These are phyloP conservation scores for Erigeron philadelphicus DNA, from an alignment of 140 eudicot genomes.

Conservation along the genomic window DNA sequence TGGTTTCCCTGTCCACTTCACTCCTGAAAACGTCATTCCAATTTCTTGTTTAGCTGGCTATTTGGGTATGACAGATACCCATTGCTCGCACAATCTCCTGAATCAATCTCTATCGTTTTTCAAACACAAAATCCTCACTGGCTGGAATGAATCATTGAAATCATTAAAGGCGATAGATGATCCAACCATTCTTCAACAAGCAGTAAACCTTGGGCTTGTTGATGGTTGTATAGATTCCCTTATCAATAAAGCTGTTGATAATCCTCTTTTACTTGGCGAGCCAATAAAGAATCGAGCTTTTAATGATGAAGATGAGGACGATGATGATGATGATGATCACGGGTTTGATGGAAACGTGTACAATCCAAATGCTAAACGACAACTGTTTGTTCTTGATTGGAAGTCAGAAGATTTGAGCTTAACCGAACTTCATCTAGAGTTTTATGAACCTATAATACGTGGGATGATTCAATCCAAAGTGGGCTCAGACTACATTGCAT, in stretches of 20 bases:
- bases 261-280: slow-evolving; percentile 58
- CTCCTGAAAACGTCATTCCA: slow-evolving; percentile 44
- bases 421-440: slow-evolving; percentile 36
- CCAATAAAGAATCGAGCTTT: slow-evolving; percentile 32
- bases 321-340: slow-evolving; percentile 29
- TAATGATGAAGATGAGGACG: slow-evolving; percentile 14
- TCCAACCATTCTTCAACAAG: slow-evolving; percentile 36
- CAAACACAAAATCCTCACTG: slow-evolving; percentile 36
- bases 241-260: slow-evolving; percentile 32
- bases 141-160: slow-evolving; percentile 25
- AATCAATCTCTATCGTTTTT: slow-evolving; percentile 36
- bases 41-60: slow-evolving; percentile 46
- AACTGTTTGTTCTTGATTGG: slow-evolving; percentile 41
- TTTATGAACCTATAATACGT: slow-evolving; percentile 47
- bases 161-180: slow-evolving; percentile 39
- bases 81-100: slow-evolving; percentile 47
- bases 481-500: slow-evolving; percentile 43
- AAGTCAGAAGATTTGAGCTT: slow-evolving; percentile 48
- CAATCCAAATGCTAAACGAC: slow-evolving; percentile 48
- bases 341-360: slow-evolving; percentile 19
- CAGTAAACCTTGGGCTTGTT: slow-evolving; percentile 43
- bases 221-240: slow-evolving; percentile 46
- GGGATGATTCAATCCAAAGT: slow-evolving; percentile 44
- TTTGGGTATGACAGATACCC: slow-evolving; percentile 61
- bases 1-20: slow-evolving; percentile 38